A percentile compares a stretch with the other conserved stretches of the same genome.
Evolutionary conservation across 768 basidiomycete species (phyloP).

Genomic region (Suillus subluteus): DNA sequence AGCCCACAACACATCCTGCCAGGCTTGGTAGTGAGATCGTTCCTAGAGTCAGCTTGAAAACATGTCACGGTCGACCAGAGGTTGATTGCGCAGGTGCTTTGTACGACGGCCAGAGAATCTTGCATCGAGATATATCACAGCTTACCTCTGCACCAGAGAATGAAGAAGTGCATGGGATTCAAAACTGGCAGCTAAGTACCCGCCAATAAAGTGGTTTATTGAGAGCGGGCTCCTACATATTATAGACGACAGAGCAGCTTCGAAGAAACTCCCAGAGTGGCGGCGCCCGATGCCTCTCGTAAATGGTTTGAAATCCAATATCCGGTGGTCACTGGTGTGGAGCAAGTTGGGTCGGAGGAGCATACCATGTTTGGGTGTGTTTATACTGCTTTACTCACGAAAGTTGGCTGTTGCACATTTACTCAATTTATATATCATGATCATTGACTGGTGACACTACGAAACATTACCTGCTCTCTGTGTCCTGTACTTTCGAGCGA

Average conservation of each 20-base stretch:
- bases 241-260: neutral
- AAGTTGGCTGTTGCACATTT: neutral
- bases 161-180: neutral
- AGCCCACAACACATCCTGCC: neutral
- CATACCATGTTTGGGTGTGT: neutral
- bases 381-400: too few relatives aligned
- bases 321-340: neutral
- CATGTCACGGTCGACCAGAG: neutral
- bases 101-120: neutral
- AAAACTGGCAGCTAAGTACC: neutral
- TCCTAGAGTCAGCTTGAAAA: neutral
- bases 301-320: neutral
- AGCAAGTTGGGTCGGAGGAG: neutral
- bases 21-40: neutral
- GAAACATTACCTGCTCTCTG: neutral
- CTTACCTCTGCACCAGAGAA: neutral
- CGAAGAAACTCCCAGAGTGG: neutral
- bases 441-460: neutral
- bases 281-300: neutral
- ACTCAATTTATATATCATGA: neutral
- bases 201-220: neutral
- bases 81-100: neutral
- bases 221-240: neutral
- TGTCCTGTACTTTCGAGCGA: neutral
- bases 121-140: neutral